A percentile compares a stretch with the other conserved stretches of the same genome.
These are phyloP conservation scores for Cucurbita ficifolia DNA, from an alignment of 306 rosid species.

Conservation along the genomic window DNA sequence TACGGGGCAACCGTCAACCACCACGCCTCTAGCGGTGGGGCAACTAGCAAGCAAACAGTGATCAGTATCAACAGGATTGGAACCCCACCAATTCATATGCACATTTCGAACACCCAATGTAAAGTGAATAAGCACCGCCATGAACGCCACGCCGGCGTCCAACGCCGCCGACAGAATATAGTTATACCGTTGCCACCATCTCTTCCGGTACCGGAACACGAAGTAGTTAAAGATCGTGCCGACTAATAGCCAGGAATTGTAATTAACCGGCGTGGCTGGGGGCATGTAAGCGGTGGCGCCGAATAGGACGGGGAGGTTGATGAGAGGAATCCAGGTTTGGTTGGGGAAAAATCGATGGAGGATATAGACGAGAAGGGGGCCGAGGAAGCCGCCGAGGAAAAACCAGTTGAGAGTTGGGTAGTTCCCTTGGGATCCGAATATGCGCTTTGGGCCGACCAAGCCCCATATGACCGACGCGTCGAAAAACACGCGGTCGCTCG, in stretches of 20 bases:
- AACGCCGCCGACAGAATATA: slow-evolving; percentile 30
- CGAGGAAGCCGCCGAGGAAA: slow-evolving; percentile 13
- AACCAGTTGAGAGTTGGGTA: slow-evolving; percentile 21
- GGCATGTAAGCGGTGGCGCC: slow-evolving; percentile 26
- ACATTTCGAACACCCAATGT: slow-evolving; percentile 1
- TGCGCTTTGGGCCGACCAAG: slow-evolving; percentile 20
- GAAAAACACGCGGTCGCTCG: slow-evolving; percentile 15
- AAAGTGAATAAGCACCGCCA: slow-evolving; percentile 39
- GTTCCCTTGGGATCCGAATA: slow-evolving; percentile 16
- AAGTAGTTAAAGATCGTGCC: slow-evolving; percentile 17
- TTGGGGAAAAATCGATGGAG: slow-evolving; percentile 16
- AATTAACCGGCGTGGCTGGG: slow-evolving; percentile 21
- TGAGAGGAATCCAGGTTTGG: slow-evolving; percentile 14
- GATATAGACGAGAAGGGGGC: slow-evolving; percentile 13
- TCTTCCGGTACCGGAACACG: slow-evolving; percentile 20
- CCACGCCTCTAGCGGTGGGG: slow-evolving; percentile 47
- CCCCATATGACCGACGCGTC: slow-evolving; percentile 30
- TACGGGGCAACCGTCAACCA: slow-evolving; percentile 30
- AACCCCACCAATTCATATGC: slow-evolving; percentile 43
- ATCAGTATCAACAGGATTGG: slow-evolving; percentile 12
- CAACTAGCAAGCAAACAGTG: slow-evolving; percentile 38
- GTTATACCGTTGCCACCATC: slow-evolving; percentile 32
- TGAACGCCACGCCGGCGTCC: slow-evolving; percentile 36
- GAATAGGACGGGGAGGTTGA: slow-evolving; percentile 26
- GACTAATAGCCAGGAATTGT: slow-evolving; percentile 20